Percentiles rank a stretch among this genome's conserved stretches.
Evolutionary conservation across 768 basidiomycete genomes (phyloP).

Genomic region (Heimioporus sp.): DNA sequence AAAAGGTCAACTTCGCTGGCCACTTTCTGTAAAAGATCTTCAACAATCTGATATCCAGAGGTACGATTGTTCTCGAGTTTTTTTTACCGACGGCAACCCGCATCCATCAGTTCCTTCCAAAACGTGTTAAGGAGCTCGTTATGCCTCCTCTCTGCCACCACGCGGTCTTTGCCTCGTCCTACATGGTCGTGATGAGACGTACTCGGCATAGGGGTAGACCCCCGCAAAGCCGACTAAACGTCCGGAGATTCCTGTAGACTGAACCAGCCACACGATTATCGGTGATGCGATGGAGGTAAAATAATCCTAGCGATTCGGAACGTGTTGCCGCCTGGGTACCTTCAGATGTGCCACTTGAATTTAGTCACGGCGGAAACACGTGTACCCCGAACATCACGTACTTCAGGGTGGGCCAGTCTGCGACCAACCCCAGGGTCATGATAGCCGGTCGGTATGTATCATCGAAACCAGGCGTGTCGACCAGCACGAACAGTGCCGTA

Average conservation of each 20-base stretch:
- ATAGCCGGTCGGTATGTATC: slow-evolving; percentile 15
- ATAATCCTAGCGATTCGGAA: slow-evolving; percentile 30
- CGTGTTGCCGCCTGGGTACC: neutral
- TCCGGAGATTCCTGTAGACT: slow-evolving; percentile 26
- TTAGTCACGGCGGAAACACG: neutral
- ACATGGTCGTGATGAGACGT: slow-evolving; percentile 39
- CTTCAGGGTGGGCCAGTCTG: slow-evolving; percentile 19
- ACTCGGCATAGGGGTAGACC: slow-evolving; percentile 25
- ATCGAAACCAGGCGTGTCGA: slow-evolving; percentile 22
- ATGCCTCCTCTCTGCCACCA: slow-evolving; percentile 15
- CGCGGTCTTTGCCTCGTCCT: slow-evolving; percentile 26
- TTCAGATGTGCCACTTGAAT: neutral
- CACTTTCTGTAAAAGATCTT: neutral
- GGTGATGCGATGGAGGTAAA: slow-evolving; percentile 35
- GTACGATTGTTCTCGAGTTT: slow-evolving; percentile 2
- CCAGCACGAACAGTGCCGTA: slow-evolving; percentile 8
- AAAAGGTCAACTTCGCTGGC: neutral
- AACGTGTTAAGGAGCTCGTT: slow-evolving; percentile 23
- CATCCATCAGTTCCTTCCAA: slow-evolving; percentile 12
- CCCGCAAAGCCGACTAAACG: slow-evolving; percentile 38
- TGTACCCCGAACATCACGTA: neutral
- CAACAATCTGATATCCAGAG: slow-evolving; percentile 3
- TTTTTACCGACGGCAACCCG: neutral
- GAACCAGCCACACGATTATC: slow-evolving; percentile 35
- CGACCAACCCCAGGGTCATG: slow-evolving; percentile 10